phyloP scores from a whole-genome alignment of 2,329 filamentous ascomycete species.

The Xylariaceae sp. region DNA sequence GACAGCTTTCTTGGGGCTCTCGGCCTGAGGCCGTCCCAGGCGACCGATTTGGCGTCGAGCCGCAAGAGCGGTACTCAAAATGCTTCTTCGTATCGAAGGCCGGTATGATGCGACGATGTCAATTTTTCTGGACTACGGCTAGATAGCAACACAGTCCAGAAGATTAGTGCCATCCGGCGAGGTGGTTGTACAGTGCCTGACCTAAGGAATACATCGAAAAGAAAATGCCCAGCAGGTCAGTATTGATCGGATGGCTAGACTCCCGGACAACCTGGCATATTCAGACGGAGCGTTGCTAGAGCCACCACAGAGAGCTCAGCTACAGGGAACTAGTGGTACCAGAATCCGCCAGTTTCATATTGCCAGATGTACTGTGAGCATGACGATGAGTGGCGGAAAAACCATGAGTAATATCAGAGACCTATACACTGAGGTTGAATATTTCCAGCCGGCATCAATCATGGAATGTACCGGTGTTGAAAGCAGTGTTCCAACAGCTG shows the following conservation, averaged over 20 bases:
- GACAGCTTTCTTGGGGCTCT: neutral
- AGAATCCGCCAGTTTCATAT: constrained; percentile 48
- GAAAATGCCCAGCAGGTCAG: neutral
- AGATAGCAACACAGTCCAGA: constrained; percentile 55
- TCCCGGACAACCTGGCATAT: constrained; percentile 54
- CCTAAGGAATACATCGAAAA: constrained; percentile 5
- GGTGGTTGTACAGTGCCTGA: constrained; percentile 56
- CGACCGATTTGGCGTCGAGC: constrained; percentile 64
- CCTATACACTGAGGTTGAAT: constrained; percentile 50
- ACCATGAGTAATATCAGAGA: constrained; percentile 50
- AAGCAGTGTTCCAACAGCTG: constrained; percentile 57
- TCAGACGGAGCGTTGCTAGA: constrained; percentile 61
- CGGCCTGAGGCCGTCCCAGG: constrained; percentile 33
- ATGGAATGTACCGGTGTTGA: constrained; percentile 66
- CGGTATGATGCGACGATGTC: constrained; percentile 63
- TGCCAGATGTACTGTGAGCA: constrained; percentile 53
- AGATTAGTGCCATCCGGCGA: constrained; percentile 58
- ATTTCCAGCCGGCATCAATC: constrained; percentile 53
- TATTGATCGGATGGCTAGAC: constrained; percentile 17
- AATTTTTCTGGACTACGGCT: constrained; percentile 60
- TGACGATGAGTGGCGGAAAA: constrained; percentile 39
- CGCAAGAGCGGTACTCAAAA: constrained; percentile 56
- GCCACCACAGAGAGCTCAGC: constrained; percentile 58
- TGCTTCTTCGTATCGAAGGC: constrained; percentile 59
- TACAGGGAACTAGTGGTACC: constrained; percentile 55